Evolutionary conservation across 1,284 basidiomycete genomes (phyloP), one percentile per base, ranked within the genome.

Genomic region (Mycena sp.): DNA sequence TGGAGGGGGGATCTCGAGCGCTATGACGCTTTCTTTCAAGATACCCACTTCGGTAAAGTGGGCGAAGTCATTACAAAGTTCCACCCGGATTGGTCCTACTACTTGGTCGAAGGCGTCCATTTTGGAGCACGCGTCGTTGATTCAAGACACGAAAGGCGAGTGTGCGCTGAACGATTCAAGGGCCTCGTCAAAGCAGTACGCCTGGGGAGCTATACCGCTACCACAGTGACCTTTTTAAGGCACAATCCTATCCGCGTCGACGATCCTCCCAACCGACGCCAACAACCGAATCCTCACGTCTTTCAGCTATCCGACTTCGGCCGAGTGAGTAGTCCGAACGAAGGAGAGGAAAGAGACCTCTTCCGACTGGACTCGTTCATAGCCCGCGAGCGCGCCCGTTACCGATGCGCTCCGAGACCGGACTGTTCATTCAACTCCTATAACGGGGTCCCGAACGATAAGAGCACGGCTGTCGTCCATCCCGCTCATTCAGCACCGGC

Each of bases 21-120:
- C 10, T 64, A 55, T 38, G 14, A 64, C 22, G 11, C 39, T 8
- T 63, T 38, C n/a, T 63, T 63, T 11, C 62, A 63, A 16, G 48
- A 63, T n/a, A 4, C 11, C 0, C 18, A 8, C 1, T 9, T 11
- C 2, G 50, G 62, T 0, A 48, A 48, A 10, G 18, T 63, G 3
- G 48, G 62, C 3, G 30, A 37, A 5, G 10, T 52, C 1, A 1
- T 63, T 0, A n/a, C 5, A 1, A 10, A 14, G 3, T 54, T 52
- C 4, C 11, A 10, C 1, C 62, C 34, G 1, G 34, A 52, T 1
- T 38, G 44, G 13, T 34, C 52, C 0, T 63, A 63, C n/a, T 25
- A n/a, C 1, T 13, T 54, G 0, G 37, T 63, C 1, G 48, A 39
- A 3, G 38, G 52, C n/a, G 4, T 6, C 4, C 16, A 48, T 37